Conservation (phyloP, 148 eudicot species). For the Rhododendron ovatum region DNA sequence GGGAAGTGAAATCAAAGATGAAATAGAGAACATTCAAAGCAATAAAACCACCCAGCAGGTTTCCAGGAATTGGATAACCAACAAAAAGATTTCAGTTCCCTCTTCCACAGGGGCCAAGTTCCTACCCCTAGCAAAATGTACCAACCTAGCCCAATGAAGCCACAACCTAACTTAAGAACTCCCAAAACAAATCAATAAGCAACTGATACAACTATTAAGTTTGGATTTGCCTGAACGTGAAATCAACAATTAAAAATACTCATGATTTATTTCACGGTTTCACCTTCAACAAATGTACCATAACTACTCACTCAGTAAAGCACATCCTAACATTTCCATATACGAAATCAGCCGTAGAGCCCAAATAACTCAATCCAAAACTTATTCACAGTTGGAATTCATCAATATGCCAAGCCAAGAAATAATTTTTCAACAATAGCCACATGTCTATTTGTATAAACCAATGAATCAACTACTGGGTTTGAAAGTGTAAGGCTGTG, state of each 20-base stretch:
- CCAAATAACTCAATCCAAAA: background rate
- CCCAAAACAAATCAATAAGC: background rate
- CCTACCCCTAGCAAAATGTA: slow-evolving; percentile 29
- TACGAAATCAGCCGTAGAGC: background rate
- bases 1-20: background rate
- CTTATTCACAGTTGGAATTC: background rate
- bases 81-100: background rate
- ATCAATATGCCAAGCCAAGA: background rate
- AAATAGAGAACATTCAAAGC: background rate
- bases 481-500: slow-evolving; percentile 50
- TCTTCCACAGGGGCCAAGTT: slow-evolving; percentile 24
- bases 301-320: background rate
- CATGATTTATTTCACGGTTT: background rate
- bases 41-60: background rate
- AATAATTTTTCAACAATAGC: background rate
- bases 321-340: background rate
- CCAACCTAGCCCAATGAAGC: slow-evolving; percentile 27
- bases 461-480: slow-evolving; percentile 2
- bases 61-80: background rate
- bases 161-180: background rate
- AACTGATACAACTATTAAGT: background rate
- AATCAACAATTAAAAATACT: background rate
- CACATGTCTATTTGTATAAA: background rate
- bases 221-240: background rate
- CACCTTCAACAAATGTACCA: background rate